A percentile compares a stretch with the other conserved stretches of the same genome.
These are phyloP conservation scores for Cryphonectria japonica DNA, from an alignment of 2,329 filamentous ascomycete species.

Conservation along the genomic window DNA sequence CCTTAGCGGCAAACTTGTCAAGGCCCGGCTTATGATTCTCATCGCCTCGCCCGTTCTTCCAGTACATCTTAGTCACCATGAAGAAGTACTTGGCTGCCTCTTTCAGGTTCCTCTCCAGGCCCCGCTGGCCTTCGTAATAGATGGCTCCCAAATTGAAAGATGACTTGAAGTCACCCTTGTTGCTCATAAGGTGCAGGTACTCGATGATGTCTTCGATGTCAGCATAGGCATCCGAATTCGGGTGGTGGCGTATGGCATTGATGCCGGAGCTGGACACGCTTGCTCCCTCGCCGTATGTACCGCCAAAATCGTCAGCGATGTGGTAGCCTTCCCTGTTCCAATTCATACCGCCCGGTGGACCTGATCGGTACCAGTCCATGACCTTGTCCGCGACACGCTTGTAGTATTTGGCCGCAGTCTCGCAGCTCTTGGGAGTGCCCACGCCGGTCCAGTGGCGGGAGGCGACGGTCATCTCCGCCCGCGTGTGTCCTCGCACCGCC, in stretches of 20 bases:
- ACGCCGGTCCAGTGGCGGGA: constrained; percentile 86
- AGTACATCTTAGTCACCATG: constrained; percentile 78
- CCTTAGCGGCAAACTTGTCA: constrained; percentile 79
- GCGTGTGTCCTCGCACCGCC: constrained; percentile 78
- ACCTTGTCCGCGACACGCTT: constrained; percentile 93
- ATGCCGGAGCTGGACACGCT: constrained; percentile 85
- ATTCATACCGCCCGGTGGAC: constrained; percentile 83
- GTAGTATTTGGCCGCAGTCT: constrained; percentile 84
- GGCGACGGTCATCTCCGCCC: constrained; percentile 91
- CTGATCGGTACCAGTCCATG: constrained; percentile 83
- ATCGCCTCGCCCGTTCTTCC: constrained; percentile 75
- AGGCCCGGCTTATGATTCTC: constrained; percentile 71
- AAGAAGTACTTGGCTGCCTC: constrained; percentile 81
- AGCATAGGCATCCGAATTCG: constrained; percentile 79
- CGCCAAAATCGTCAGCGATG: constrained; percentile 87
- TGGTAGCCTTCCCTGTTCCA: constrained; percentile 80
- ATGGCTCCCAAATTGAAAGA: constrained; percentile 84
- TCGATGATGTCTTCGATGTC: constrained; percentile 93
- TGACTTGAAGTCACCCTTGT: constrained; percentile 86
- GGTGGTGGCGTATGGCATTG: constrained; percentile 74
- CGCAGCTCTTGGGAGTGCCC: constrained; percentile 82
- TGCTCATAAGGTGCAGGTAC: constrained; percentile 86
- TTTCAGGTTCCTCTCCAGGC: constrained; percentile 72
- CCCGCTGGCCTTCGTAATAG: constrained; percentile 84
- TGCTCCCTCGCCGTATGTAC: constrained; percentile 93